phyloP scores from a whole-genome alignment of 257 asterid genomes.

The Solanum bulbocastanum region DNA sequence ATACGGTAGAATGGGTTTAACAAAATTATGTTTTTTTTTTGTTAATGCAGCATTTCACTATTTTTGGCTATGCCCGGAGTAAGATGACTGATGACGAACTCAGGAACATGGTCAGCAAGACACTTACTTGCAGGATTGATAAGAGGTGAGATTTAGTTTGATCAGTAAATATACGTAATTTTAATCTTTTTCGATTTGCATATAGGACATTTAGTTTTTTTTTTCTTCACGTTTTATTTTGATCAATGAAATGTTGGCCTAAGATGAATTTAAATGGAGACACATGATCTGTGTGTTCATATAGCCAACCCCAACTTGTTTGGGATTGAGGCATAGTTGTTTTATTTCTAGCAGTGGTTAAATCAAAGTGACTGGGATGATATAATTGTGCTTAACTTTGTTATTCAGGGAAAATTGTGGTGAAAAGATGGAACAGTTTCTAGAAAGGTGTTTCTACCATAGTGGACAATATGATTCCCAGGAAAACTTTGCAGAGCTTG shows the following conservation, averaged over 20 bases:
- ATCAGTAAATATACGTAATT: background rate
- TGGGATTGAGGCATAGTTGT: background rate
- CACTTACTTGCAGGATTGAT: slow-evolving; percentile 96
- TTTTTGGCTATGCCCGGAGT: slow-evolving; percentile 93
- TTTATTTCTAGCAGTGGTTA: background rate
- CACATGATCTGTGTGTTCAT: background rate
- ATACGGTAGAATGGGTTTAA: background rate
- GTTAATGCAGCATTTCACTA: slow-evolving; percentile 66
- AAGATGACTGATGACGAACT: slow-evolving; percentile 93
- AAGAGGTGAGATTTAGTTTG: slow-evolving; percentile 40
- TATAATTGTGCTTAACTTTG: background rate
- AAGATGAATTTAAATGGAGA: background rate
- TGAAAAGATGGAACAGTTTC: slow-evolving; percentile 90
- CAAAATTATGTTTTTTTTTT: background rate
- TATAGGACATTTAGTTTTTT: background rate
- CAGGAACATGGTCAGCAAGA: slow-evolving; percentile 79
- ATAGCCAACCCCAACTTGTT: background rate
- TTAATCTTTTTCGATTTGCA: background rate
- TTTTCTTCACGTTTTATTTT: background rate
- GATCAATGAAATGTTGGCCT: background rate
- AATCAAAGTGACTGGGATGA: background rate
- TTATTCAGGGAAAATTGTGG: slow-evolving; percentile 74
- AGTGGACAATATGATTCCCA: slow-evolving; percentile 81
- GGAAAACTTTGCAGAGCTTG: slow-evolving; percentile 59
- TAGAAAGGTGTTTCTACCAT: slow-evolving; percentile 80